Conservation (phyloP, 169 alveolate species). For the Plasmodium yoelii region DNA sequence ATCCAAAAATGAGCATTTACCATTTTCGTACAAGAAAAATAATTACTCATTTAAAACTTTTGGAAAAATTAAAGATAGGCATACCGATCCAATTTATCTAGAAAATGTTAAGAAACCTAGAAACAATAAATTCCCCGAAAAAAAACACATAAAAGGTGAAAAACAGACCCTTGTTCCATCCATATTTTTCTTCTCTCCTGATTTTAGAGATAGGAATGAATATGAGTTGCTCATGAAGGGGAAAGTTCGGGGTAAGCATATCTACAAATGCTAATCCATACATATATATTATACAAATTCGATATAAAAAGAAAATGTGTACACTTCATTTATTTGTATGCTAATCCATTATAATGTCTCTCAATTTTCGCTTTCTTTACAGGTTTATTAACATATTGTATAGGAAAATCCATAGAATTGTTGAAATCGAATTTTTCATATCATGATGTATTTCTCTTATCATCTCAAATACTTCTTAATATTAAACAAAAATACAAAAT, state of each 20-base stretch:
- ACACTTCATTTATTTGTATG: not conserved
- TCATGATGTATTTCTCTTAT: constrained; percentile 57
- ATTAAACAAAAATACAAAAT: constrained; percentile 56
- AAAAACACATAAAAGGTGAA: not conserved
- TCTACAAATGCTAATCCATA: not conserved
- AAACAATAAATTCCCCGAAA: constrained; percentile 16
- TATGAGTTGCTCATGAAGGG: constrained; percentile 38
- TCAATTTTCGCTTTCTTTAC: not conserved
- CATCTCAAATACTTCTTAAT: constrained; percentile 42
- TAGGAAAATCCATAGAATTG: constrained; percentile 33
- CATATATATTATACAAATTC: not conserved
- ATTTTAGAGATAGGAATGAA: constrained; percentile 34
- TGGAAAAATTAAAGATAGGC: constrained; percentile 62
- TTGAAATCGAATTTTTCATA: constrained; percentile 58
- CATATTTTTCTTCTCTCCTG: constrained; percentile 72
- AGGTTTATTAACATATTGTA: constrained; percentile 70
- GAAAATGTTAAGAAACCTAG: constrained; percentile 43
- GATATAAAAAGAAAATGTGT: no score
- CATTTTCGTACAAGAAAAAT: constrained; percentile 11
- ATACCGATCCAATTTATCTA: constrained; percentile 48
- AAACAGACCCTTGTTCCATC: constrained; percentile 32
- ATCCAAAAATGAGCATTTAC: constrained; percentile 25
- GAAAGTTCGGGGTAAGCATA: constrained; percentile 44
- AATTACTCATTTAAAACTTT: constrained; percentile 25
- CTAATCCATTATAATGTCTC: not conserved